Evolutionary conservation across 306 rosid genomes (phyloP).

Genomic region (Malus sieversii): DNA sequence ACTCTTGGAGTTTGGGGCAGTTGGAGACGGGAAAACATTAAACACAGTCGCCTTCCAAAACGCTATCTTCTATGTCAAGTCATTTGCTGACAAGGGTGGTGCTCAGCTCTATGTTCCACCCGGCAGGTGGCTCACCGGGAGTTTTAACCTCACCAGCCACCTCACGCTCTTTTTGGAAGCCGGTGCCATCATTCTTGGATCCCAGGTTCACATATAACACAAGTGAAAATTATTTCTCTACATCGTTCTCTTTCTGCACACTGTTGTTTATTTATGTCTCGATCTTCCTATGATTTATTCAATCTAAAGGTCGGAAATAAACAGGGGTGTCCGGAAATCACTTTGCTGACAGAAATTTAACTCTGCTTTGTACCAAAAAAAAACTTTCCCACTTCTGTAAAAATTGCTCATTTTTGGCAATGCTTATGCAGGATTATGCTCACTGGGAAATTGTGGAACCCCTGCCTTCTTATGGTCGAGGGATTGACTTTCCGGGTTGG

Average conservation of each 20-base stretch:
- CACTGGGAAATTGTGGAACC: constrained; percentile 42
- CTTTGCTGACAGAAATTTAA: neutral
- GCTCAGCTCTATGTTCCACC: constrained; percentile 64
- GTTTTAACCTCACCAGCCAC: constrained; percentile 65
- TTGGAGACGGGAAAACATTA: constrained; percentile 65
- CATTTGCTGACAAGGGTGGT: constrained; percentile 72
- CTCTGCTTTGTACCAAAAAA: neutral
- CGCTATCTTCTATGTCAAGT: constrained; percentile 61
- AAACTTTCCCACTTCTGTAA: neutral
- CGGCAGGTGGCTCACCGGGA: constrained; percentile 60
- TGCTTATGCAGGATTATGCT: constrained; percentile 29
- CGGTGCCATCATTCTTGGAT: constrained; percentile 56
- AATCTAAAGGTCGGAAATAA: neutral
- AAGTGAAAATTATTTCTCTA: neutral
- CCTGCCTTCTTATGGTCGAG: constrained; percentile 54
- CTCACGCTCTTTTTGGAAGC: constrained; percentile 61
- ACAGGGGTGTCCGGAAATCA: neutral
- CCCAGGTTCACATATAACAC: constrained; percentile 30
- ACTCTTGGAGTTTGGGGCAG: constrained; percentile 60
- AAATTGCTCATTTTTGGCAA: neutral
- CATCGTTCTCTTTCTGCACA: neutral
- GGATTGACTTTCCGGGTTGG: constrained; percentile 37
- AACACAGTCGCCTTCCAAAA: constrained; percentile 63
- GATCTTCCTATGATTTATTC: neutral
- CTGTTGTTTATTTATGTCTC: neutral